A percentile compares a stretch with the other conserved stretches of the same genome.
phyloP scores from a whole-genome alignment of 441 rosid genomes.

The Adansonia madagascariensis region DNA sequence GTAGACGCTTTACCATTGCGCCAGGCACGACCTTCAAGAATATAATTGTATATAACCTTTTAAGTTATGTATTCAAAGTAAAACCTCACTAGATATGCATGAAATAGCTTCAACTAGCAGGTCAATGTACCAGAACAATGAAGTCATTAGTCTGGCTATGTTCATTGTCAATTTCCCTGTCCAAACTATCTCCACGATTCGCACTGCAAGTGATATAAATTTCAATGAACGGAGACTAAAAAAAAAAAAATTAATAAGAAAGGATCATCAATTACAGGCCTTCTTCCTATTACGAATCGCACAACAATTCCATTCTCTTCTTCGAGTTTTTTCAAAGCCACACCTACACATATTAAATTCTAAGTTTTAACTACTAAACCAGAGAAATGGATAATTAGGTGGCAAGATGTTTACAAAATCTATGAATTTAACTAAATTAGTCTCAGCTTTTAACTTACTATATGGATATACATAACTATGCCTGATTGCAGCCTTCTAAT shows the following conservation, averaged over 20 bases:
- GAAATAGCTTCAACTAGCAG: constrained; percentile 26
- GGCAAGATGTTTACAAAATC: too few relatives aligned
- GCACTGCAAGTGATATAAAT: constrained; percentile 44
- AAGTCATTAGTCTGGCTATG: constrained; percentile 60
- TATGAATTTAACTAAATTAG: neutral
- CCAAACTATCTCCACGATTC: constrained; percentile 60
- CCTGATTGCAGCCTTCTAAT: constrained; percentile 12
- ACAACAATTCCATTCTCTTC: constrained; percentile 73
- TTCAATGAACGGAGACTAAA: constrained; percentile 16
- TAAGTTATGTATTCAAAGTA: neutral
- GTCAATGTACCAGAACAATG: constrained; percentile 59
- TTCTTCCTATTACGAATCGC: constrained; percentile 81
- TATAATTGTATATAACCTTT: neutral
- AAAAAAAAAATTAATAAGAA: neutral
- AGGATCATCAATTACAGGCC: constrained; percentile 43
- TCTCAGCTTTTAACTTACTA: neutral
- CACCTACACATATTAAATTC: constrained; percentile 42
- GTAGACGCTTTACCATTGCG: neutral
- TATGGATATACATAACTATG: neutral
- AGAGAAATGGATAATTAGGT: too few relatives aligned
- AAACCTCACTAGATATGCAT: constrained; percentile 3
- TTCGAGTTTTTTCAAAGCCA: constrained; percentile 56
- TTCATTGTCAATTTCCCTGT: constrained; percentile 58
- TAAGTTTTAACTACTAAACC: too few relatives aligned
- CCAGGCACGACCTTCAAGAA: neutral